A percentile compares a stretch with the other conserved stretches of the same genome.
These are phyloP conservation scores for Ogataea methylovora DNA, from an alignment of 805 yeast species.

Conservation along the genomic window DNA sequence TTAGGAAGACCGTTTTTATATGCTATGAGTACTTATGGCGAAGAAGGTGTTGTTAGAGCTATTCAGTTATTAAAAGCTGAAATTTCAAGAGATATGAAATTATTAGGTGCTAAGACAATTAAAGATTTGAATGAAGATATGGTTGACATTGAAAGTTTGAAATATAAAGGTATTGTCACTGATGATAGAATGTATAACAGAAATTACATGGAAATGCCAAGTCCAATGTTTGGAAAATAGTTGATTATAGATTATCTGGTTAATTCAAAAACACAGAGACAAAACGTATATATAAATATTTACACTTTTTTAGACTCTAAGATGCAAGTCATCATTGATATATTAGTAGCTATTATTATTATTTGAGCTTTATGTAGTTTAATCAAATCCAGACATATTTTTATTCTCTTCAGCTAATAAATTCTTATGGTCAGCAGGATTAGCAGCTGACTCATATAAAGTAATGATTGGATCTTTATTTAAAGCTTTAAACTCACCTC, in stretches of 20 bases:
- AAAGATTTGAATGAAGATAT: slow-evolving; percentile 35
- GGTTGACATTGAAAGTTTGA: slow-evolving; percentile 27
- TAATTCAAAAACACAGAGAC: background rate
- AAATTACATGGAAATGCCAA: slow-evolving; percentile 49
- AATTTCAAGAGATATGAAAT: slow-evolving; percentile 56
- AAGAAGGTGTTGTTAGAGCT: slow-evolving; percentile 60
- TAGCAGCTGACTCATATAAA: slow-evolving; percentile 85
- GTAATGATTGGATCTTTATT: slow-evolving; percentile 66
- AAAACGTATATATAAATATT: background rate
- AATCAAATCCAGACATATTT: slow-evolving; percentile 5
- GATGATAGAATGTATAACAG: slow-evolving; percentile 43
- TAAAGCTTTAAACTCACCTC: slow-evolving; percentile 62
- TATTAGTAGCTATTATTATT: background rate
- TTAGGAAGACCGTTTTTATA: slow-evolving; percentile 72
- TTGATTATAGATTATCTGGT: background rate
- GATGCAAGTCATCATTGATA: background rate
- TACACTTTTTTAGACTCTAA: background rate
- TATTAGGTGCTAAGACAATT: slow-evolving; percentile 50
- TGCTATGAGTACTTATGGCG: slow-evolving; percentile 77
- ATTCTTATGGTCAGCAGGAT: slow-evolving; percentile 78
- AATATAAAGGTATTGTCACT: slow-evolving; percentile 27
- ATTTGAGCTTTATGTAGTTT: background rate
- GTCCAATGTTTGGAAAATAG: slow-evolving; percentile 10
- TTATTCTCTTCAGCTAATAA: slow-evolving; percentile 15
- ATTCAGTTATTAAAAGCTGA: slow-evolving; percentile 56